A percentile compares a stretch with the other conserved stretches of the same genome.
phyloP scores from a whole-genome alignment of 257 asterid genomes.

The Oldenlandia corymbosa region DNA sequence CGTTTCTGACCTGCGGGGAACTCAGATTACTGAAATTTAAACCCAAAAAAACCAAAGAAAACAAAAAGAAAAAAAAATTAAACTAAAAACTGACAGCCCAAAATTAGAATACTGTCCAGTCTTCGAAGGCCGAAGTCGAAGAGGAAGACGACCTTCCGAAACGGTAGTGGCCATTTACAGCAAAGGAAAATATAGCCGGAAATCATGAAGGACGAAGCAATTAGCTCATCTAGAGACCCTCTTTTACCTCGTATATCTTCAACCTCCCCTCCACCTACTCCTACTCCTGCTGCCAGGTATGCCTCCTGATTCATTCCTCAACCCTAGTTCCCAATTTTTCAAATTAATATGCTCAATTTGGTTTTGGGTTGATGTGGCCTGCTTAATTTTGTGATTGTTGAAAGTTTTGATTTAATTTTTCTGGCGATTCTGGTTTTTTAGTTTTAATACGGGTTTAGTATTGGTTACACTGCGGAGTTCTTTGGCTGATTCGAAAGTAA shows the following conservation, averaged over 20 bases:
- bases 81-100: too few species aligned
- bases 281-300: slow-evolving; percentile 95
- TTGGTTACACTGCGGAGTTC: neutral
- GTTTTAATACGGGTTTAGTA: neutral
- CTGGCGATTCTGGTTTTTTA: neutral
- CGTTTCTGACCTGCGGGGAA: too few species aligned
- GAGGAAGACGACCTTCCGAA: slow-evolving; percentile 9
- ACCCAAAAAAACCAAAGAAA: too few species aligned
- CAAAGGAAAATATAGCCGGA: neutral
- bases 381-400: neutral
- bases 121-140: neutral
- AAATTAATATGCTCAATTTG: neutral
- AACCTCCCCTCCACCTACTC: slow-evolving; percentile 75
- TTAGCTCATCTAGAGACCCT: slow-evolving; percentile 87
- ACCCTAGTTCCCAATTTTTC: slow-evolving; percentile 22
- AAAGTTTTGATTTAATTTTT: neutral
- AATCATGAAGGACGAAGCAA: slow-evolving; percentile 83
- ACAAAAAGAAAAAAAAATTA: too few species aligned
- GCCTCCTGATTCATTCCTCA: slow-evolving; percentile 7
- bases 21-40: too few species aligned
- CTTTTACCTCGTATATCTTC: slow-evolving; percentile 57
- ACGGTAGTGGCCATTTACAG: neutral
- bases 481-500: too few species aligned
- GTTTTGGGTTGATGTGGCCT: neutral
- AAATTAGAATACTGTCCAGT: neutral